Conservation (phyloP, 768 basidiomycete species). For the Phylloporus sp. region DNA sequence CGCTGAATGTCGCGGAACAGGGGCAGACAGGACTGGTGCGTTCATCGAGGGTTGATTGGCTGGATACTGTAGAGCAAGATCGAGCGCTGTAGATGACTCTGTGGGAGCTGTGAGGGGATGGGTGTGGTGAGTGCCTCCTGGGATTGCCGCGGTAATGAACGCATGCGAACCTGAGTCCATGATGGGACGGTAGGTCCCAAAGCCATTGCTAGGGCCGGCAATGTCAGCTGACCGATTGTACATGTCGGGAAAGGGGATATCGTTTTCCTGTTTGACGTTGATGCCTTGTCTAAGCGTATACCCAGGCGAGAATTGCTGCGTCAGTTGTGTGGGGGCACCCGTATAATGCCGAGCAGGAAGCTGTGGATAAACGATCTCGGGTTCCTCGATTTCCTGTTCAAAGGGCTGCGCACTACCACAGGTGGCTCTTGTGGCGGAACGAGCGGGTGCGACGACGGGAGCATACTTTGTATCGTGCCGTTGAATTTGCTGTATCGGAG, state of each 20-base stretch:
- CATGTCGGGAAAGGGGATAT: constrained; percentile 23
- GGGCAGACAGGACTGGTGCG: constrained; percentile 26
- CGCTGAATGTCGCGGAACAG: constrained; percentile 31
- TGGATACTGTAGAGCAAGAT: constrained; percentile 25
- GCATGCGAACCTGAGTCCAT: constrained; percentile 29
- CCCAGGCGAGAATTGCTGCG: constrained; percentile 18
- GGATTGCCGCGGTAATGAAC: neutral
- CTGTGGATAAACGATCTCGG: constrained; percentile 22
- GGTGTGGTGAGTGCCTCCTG: constrained; percentile 3
- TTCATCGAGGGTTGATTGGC: constrained; percentile 19
- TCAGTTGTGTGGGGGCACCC: constrained; percentile 13
- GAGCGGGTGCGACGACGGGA: constrained; percentile 7
- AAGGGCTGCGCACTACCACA: constrained; percentile 17
- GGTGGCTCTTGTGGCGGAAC: constrained; percentile 12
- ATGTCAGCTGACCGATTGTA: constrained; percentile 22
- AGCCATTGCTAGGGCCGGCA: constrained; percentile 19
- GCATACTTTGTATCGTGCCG: constrained; percentile 21
- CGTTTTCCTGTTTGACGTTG: constrained; percentile 27
- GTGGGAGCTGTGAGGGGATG: constrained; percentile 15
- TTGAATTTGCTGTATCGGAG: constrained; percentile 28
- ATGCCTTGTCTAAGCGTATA: constrained; percentile 23
- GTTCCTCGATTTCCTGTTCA: constrained; percentile 25
- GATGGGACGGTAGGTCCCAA: constrained; percentile 19
- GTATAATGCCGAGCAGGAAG: constrained; percentile 24
- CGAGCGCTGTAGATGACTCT: constrained; percentile 20